Evolutionary conservation across 2,329 filamentous ascomycete species (phyloP), one percentile per base, ranked within the genome.

Genomic region (Claviceps pusilla): DNA sequence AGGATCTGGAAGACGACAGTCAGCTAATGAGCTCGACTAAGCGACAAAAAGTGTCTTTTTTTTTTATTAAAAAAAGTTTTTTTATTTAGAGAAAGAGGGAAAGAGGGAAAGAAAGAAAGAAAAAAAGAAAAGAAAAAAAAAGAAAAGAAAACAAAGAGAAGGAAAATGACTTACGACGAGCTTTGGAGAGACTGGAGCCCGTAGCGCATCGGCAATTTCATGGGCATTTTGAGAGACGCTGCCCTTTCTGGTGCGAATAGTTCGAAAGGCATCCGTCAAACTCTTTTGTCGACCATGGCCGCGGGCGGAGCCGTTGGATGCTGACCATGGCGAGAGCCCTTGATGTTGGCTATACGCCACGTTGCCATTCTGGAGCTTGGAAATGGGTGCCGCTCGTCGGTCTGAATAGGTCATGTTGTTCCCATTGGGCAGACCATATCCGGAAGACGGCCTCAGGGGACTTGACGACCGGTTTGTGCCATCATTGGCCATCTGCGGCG

Each of bases 161-260:
- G 19, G 19, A 19, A 19, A 19, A 16, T 41, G 10, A 62, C 66
- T 59, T 85, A 96, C 91, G 69, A 95, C 82, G 59, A 97, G 80
- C 69, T 77, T 89, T 57, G 87, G 84, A 14, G 91, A 97, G 37
- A 98, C 78, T 5, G 93, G 93, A 43, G 90, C 91, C 65, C 85
- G 87, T 57, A 98, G 77, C 52, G 90, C 89, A 68, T 93, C 88
- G 48, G 89, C 90, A 63, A 98, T 82, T 69, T 97, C 91, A 57
- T 94, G 88, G 54, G 89, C 90, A 71, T 95, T 95, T 66, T 91
- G 87, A 71, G 84, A 90, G 62, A 96, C 84, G 68, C 90, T 97
- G 52, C 81, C 87, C 63, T 84, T 87, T 62, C 89, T 79, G 42
- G 80, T 83, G 59, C 89, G 78, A 62, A 96, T 91, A 3, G 82